phyloP scores from a whole-genome alignment of 768 basidiomycete species.

The Mycena olivaceomarginata region DNA sequence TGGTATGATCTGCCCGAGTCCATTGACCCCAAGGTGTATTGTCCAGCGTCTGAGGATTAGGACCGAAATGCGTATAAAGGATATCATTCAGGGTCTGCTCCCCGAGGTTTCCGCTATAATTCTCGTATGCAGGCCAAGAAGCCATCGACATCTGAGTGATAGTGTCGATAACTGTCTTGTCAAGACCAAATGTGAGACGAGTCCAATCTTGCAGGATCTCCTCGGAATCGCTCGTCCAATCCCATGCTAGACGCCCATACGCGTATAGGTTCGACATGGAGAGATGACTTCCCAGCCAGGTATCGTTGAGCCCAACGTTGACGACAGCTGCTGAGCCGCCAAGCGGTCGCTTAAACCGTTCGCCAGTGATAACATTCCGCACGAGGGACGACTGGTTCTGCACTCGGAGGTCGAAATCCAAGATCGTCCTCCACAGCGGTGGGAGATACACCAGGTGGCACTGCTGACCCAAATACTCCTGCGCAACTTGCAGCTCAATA shows the following conservation, averaged over 20 bases:
- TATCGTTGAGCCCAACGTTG: conserved; percentile 40
- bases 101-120: conserved; percentile 43
- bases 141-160: conserved; percentile 42
- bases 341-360: conserved; percentile 39
- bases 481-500: conserved; percentile 41
- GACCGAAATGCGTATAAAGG: conserved; percentile 43
- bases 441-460: conserved; percentile 42
- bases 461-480: conserved; percentile 45
- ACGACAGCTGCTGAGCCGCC: conserved; percentile 43
- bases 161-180: conserved; percentile 38
- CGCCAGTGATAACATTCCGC: conserved; percentile 41
- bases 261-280: conserved; percentile 45
- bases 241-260: conserved; percentile 44
- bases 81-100: conserved; percentile 44
- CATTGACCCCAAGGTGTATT: conserved; percentile 42
- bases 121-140: conserved; percentile 44
- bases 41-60: conserved; percentile 42
- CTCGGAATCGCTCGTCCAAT: conserved; percentile 40
- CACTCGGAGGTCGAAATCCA: conserved; percentile 44
- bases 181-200: conserved; percentile 42
- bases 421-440: conserved; percentile 41
- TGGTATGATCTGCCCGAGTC: conserved; percentile 41
- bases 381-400: conserved; percentile 40
- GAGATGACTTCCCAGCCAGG: conserved; percentile 44
- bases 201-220: conserved; percentile 43